Base-by-base conservation (phyloP, 208 protist species). In the Baffinella frigidus region DNA sequence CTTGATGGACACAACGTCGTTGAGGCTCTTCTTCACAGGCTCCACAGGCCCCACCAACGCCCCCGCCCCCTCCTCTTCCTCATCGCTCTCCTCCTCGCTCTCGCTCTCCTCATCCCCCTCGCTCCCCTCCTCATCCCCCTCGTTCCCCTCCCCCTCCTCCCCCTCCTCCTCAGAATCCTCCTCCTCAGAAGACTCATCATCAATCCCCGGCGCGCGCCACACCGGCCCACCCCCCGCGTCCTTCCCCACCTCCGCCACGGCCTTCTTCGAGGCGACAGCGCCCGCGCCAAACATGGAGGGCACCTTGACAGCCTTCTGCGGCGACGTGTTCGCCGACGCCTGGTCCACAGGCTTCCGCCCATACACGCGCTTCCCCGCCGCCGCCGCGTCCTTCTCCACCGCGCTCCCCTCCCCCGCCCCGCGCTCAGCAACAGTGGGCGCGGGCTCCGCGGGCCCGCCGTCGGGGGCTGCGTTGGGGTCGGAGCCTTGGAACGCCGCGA, bases 1-100 rank as follows among this genome's bases (percentile, higher is more conserved):
- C 61, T 90, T 90, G 41, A 90, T 90, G 27, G 83, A 90, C 33
- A 50, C 33, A 14, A 90, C 61, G 41, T 90, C 83, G 30, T 67
- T 73, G 36, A 90, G 43, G n/a, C 27, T 74, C 43, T 72, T 90
- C 56, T 90, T 90, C 33, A 43, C 56, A 30, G 83, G 51, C 38
- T 87, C 77, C 77, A 61, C 61, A 17, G 36, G 36, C n/a, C n/a
- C n/a, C n/a, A n/a, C n/a, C n/a, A n/a, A n/a, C n/a, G n/a, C n/a
- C n/a, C n/a, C n/a, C 38, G 68, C 68, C 30, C 41, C 38, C 36
- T 74, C 68, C 68, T 74, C 68, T 17, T 74, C 68, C 38, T 74
- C 68, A 10, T 74, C 68, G 3, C 38, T 24, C 68, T 74, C 68
- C 14, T 39, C 30, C 36, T 74, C 68, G 1, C 20, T 27, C 30